Percentiles rank a stretch among this genome's conserved stretches.
Conservation (phyloP, 2,329 filamentous ascomycete species). For the Arthroderma uncinatum region DNA sequence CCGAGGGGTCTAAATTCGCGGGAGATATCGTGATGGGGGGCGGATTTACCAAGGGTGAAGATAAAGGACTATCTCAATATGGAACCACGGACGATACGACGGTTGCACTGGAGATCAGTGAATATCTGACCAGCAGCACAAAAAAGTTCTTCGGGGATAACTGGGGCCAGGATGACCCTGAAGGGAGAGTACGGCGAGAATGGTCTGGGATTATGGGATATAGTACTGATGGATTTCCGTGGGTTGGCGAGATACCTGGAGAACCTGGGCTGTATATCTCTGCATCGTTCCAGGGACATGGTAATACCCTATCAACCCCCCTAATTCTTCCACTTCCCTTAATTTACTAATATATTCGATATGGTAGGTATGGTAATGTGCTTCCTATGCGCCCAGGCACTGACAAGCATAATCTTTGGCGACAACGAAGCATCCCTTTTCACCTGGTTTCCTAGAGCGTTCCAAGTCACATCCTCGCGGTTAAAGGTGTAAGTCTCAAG, state of each 20-base stretch:
- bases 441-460: constrained; percentile 13
- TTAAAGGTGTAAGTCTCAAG: not conserved
- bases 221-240: constrained; percentile 42
- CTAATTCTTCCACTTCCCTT: not conserved
- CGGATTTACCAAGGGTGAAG: constrained; percentile 15
- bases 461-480: constrained; percentile 8
- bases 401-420: constrained; percentile 13
- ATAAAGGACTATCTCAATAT: constrained; percentile 17
- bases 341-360: not conserved
- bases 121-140: constrained; percentile 20
- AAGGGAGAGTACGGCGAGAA: constrained; percentile 36
- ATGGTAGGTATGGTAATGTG: constrained; percentile 13
- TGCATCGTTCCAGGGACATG: constrained; percentile 16
- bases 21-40: constrained; percentile 19
- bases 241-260: constrained; percentile 38
- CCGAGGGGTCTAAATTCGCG: constrained; percentile 11
- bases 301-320: constrained; percentile 4
- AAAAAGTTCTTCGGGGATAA: constrained; percentile 25
- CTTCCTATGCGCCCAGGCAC: constrained; percentile 12
- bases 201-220: constrained; percentile 51
- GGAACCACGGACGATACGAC: constrained; percentile 17
- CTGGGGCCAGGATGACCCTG: constrained; percentile 36
- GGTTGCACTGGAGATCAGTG: constrained; percentile 15
- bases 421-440: constrained; percentile 11
- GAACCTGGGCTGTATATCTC: constrained; percentile 16